A percentile compares a stretch with the other conserved stretches of the same genome.
These are phyloP conservation scores for Podospora sp. DNA, from an alignment of 495 filamentous ascomycete species.

Conservation along the genomic window DNA sequence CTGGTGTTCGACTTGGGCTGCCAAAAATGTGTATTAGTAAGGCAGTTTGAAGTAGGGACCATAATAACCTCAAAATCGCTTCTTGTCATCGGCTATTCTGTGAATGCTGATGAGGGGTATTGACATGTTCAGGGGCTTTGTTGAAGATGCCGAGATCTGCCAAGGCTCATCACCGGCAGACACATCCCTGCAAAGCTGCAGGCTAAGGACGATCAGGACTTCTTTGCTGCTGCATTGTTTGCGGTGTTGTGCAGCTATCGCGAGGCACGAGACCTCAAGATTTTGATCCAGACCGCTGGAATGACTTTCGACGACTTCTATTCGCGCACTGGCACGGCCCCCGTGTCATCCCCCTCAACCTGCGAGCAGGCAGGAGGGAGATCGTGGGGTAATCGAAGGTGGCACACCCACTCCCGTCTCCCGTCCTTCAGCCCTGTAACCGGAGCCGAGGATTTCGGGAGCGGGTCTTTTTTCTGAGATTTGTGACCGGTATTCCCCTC, in stretches of 20 bases:
- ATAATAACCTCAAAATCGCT: background rate
- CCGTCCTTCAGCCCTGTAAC: conserved; percentile 5
- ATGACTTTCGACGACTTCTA: background rate
- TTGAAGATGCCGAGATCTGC: background rate
- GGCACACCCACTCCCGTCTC: background rate
- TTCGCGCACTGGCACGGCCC: background rate
- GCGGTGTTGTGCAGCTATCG: conserved; percentile 16
- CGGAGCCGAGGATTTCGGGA: background rate
- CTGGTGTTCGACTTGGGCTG: background rate
- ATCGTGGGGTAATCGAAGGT: conserved; percentile 8
- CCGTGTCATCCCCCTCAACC: background rate
- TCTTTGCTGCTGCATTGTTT: conserved; percentile 11
- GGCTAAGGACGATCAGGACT: conserved; percentile 6
- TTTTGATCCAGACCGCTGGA: conserved; percentile 5
- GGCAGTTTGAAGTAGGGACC: background rate
- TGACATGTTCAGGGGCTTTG: background rate
- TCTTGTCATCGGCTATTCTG: background rate
- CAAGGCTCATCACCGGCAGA: conserved; percentile 8
- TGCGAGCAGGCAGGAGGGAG: background rate
- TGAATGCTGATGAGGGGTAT: background rate
- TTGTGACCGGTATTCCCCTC: background rate
- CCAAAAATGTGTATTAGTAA: background rate
- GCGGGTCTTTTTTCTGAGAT: background rate
- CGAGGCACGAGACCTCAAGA: conserved; percentile 23
- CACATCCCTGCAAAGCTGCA: conserved; percentile 6